Evolutionary conservation across 495 filamentous ascomycete genomes (phyloP), one percentile per base, ranked within the genome.

Genomic region (Penicillium tannophilum): DNA sequence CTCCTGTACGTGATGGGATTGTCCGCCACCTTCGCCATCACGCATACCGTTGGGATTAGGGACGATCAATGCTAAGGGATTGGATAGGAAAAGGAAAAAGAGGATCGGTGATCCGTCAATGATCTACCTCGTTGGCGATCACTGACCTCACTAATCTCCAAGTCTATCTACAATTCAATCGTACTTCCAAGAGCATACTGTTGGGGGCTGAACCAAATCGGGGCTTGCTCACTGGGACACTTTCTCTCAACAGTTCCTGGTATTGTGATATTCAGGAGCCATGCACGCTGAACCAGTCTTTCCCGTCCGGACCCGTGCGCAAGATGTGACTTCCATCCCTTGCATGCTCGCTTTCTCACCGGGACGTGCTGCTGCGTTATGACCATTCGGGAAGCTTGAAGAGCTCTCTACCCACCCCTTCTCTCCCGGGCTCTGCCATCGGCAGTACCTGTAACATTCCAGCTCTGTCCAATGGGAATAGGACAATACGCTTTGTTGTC

Each of bases 1-100:
- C 47, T 49, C 51, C 43, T 66, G 56, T 64, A 56, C 49, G 64
- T 69, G 64, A 67, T 61, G 52, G 36, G 30, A 30, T 60, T 64
- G 17, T 19, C 52, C 60, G 59, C 63, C 60, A 63, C 63, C 45
- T 43, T 58, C 56, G 52, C 58, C 57, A 64, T 64, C 61, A 60
- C 59, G 56, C 52, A 57, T 64, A n/a, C 39, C 43, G 48, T 54
- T 47, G 35, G 42, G 55, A 30, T 17, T 17, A 23, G 20, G 23
- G 19, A n/a, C 24, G 20, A 47, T 47, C 24, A 20, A 24, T 12
- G 24, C n/a, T 20, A n/a, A 47, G 45, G 33, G 33, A 10, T 9
- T 17, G 17, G 17, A 16, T n/a, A 31, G 16, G 4, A 31, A 49
- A 24, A 17, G 45, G 6, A 35, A 47, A 41, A 4, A 41, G 39